A percentile compares a stretch with the other conserved stretches of the same genome.
Evolutionary conservation across 1,139 yeast genomes (phyloP).

Genomic region (Suhomyces coccinellae): DNA sequence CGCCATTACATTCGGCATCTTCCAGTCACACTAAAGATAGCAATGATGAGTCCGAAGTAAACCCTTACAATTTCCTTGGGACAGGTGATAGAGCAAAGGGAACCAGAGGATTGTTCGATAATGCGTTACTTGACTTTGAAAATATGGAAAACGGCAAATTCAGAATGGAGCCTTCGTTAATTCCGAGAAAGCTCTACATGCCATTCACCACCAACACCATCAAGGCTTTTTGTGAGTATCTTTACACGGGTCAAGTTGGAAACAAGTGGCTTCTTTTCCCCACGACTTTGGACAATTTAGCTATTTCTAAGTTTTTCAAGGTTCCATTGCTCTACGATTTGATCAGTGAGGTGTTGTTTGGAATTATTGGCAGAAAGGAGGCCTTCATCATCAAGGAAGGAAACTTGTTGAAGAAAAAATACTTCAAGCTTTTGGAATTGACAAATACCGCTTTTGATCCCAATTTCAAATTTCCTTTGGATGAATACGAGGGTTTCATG

Average conservation of each 20-base stretch:
- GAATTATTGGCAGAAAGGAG: constrained; percentile 67
- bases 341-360: constrained; percentile 66
- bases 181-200: constrained; percentile 66
- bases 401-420: constrained; percentile 32
- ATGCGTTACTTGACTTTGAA: constrained; percentile 40
- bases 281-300: constrained; percentile 61
- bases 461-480: constrained; percentile 40
- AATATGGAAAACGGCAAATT: constrained; percentile 34
- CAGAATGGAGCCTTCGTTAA: constrained; percentile 55
- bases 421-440: constrained; percentile 26
- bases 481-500: constrained; percentile 47
- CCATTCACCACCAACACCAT: constrained; percentile 66
- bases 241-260: constrained; percentile 78
- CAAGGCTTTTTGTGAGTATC: constrained; percentile 66
- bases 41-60: constrained; percentile 11
- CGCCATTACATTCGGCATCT: constrained; percentile 17
- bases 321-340: constrained; percentile 69
- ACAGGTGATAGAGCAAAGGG: constrained; percentile 2
- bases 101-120: constrained; percentile 23
- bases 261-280: constrained; percentile 70
- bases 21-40: constrained; percentile 14
- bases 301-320: constrained; percentile 62
- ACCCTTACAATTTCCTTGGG: background rate
- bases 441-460: constrained; percentile 27
- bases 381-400: constrained; percentile 48